Evolutionary conservation across 1,284 basidiomycete species (phyloP).

Genomic region (Mycosarcoma mackinlayi): DNA sequence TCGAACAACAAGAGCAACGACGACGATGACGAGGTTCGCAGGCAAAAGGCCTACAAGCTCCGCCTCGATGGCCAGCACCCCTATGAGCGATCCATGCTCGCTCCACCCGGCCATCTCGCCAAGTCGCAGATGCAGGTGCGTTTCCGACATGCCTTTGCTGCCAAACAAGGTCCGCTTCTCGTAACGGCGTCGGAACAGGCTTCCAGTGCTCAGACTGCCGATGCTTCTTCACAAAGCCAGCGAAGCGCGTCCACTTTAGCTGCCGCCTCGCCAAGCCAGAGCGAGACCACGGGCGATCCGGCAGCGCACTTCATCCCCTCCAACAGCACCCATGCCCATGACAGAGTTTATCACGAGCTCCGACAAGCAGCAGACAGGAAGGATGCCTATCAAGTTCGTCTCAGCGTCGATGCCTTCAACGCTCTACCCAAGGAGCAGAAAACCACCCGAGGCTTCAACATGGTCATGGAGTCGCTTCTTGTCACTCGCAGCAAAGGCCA

Average conservation of each 20-base stretch:
- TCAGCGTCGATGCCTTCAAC: slow-evolving; percentile 48
- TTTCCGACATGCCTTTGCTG: slow-evolving; percentile 44
- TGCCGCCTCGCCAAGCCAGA: not conserved
- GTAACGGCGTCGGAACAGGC: slow-evolving; percentile 15
- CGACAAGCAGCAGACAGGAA: slow-evolving; percentile 12
- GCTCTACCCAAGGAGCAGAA: slow-evolving; percentile 52
- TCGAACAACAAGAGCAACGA: slow-evolving; percentile 48
- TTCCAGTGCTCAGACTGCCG: not conserved
- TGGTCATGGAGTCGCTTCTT: slow-evolving; percentile 74
- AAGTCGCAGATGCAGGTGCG: slow-evolving; percentile 46
- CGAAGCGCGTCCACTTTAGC: slow-evolving; percentile 21
- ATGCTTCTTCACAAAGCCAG: slow-evolving; percentile 3
- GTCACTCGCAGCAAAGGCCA: slow-evolving; percentile 72
- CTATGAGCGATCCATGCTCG: slow-evolving; percentile 16
- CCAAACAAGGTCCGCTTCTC: slow-evolving; percentile 32
- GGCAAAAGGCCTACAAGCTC: slow-evolving; percentile 45
- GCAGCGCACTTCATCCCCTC: not conserved
- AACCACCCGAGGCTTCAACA: slow-evolving; percentile 74
- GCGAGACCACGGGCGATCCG: not conserved
- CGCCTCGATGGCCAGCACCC: slow-evolving; percentile 26
- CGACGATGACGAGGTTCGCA: slow-evolving; percentile 42
- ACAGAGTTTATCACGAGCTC: slow-evolving; percentile 29
- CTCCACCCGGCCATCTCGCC: slow-evolving; percentile 24
- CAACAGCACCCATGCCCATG: slow-evolving; percentile 6
- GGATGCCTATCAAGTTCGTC: slow-evolving; percentile 21